Percentiles rank a stretch among this genome's conserved stretches.
Conservation (phyloP, 352 stramenopile species). For the Plasmopara halstedii region DNA sequence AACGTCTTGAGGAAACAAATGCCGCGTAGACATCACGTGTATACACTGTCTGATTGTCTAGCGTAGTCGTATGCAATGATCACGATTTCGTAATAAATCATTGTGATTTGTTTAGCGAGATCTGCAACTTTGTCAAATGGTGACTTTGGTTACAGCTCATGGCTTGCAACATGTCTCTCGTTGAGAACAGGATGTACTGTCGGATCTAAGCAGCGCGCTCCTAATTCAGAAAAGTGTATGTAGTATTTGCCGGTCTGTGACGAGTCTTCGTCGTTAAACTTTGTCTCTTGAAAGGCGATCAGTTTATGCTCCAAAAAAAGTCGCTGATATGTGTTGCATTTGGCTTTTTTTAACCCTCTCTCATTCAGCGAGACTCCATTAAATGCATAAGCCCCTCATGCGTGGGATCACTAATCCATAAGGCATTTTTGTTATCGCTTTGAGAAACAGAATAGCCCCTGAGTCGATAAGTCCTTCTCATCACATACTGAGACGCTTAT, state of each 20-base stretch:
- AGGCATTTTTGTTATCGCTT: neutral
- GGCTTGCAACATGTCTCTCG: too few relatives aligned
- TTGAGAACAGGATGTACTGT: too few relatives aligned
- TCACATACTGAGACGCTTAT: too few relatives aligned
- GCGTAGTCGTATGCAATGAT: too few relatives aligned
- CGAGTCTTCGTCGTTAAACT: conserved; percentile 9
- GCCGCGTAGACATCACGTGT: too few relatives aligned
- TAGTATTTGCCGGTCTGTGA: conserved; percentile 7
- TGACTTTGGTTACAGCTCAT: too few relatives aligned
- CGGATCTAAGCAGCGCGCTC: conserved; percentile 7
- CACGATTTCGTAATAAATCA: too few relatives aligned
- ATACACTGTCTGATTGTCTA: too few relatives aligned
- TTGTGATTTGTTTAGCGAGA: too few relatives aligned
- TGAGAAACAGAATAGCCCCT: neutral
- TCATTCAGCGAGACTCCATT: conserved; percentile 14
- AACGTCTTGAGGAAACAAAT: too few relatives aligned
- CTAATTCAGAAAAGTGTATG: conserved; percentile 7
- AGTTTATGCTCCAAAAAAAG: conserved; percentile 9
- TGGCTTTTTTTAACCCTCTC: conserved; percentile 7
- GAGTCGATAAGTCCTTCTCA: neutral
- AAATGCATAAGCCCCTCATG: conserved; percentile 3
- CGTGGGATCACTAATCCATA: conserved; percentile 2
- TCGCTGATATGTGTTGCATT: conserved; percentile 1
- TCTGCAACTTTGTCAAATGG: too few relatives aligned
- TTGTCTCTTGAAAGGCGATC: conserved; percentile 13